Conservation (phyloP, 1,284 basidiomycete genomes). For the Marasmius tenuissimus region DNA sequence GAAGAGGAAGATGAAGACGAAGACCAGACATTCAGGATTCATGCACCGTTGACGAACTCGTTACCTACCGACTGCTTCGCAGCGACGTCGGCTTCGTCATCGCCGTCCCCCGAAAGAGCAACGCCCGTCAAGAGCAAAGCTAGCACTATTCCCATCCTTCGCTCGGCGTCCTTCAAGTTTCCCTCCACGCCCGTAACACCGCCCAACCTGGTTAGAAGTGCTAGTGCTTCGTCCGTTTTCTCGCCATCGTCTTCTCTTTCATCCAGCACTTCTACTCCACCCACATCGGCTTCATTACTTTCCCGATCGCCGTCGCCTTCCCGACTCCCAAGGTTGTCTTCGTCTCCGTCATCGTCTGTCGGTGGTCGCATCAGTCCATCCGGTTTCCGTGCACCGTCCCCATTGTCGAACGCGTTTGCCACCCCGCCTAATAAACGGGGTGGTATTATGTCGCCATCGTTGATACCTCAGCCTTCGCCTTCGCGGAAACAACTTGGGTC, state of each 20-base stretch:
- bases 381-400: neutral
- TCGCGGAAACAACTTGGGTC: slow-evolving; percentile 25
- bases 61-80: slow-evolving; percentile 7
- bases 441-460: slow-evolving; percentile 39
- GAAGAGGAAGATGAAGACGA: slow-evolving; percentile 2
- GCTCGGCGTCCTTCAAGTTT: slow-evolving; percentile 8
- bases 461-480: slow-evolving; percentile 55
- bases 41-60: neutral
- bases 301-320: slow-evolving; percentile 17
- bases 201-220: slow-evolving; percentile 20
- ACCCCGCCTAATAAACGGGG: slow-evolving; percentile 51
- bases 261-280: slow-evolving; percentile 32
- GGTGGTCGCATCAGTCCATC: neutral
- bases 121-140: neutral
- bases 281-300: slow-evolving; percentile 22
- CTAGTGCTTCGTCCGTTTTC: slow-evolving; percentile 16
- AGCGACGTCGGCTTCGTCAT: slow-evolving; percentile 23
- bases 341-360: slow-evolving; percentile 12
- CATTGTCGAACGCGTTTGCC: slow-evolving; percentile 27
- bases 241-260: slow-evolving; percentile 55
- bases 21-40: neutral
- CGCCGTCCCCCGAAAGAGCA: slow-evolving; percentile 15
- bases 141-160: neutral
- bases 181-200: slow-evolving; percentile 11
- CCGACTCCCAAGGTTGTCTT: slow-evolving; percentile 11